Evolutionary conservation across 345 rosid species (phyloP), one percentile per base, ranked within the genome.

Genomic region (Trapa bicornis): DNA sequence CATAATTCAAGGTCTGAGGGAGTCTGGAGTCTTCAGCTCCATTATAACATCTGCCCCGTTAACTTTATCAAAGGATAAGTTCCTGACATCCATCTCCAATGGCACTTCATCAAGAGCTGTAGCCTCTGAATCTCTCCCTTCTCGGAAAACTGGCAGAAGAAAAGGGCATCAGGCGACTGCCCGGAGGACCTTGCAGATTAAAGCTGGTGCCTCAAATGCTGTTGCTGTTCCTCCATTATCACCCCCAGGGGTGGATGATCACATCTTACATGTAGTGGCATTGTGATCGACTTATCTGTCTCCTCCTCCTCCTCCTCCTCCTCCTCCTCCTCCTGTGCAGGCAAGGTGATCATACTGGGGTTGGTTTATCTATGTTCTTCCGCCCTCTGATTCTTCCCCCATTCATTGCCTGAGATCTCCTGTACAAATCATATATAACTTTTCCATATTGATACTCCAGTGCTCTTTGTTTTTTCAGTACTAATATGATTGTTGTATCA

Each of bases 1-100:
- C 54, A 80, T 91, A 54, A 77, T 93, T 61, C 95, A 87, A 81
- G 96, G 88, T 47, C 82, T 93, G 43, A 74, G 88, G 74, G 97
- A 90, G 70, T 82, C 98, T 32, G 98, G 96, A 32, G 81, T 88
- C 47, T 91, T 93, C 80, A 86, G 81, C 85, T 80, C 87, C 14
- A 76, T 86, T 36, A 81, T 93, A 53, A 82, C 83, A 70, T 79
- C 85, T 37, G 87, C 87, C 50, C 80, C 82, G 37, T 65, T 80
- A 36, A 81, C 82, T 69, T 77, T 84, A 56, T 80, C 92, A 47
- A 83, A 72, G 74, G 83, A 82, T 68, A 79, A 80, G 73, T 80
- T 87, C 75, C 72, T 83, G 66, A 73, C 83, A 50, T 74, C 84
- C 37, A 76, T 80, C 64, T 79, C 76, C 32, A 78, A 77, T 17